A percentile compares a stretch with the other conserved stretches of the same genome.
These are phyloP conservation scores for Graphilbum ipis-grandicollis DNA, from an alignment of 2,329 filamentous ascomycete species.

Conservation along the genomic window DNA sequence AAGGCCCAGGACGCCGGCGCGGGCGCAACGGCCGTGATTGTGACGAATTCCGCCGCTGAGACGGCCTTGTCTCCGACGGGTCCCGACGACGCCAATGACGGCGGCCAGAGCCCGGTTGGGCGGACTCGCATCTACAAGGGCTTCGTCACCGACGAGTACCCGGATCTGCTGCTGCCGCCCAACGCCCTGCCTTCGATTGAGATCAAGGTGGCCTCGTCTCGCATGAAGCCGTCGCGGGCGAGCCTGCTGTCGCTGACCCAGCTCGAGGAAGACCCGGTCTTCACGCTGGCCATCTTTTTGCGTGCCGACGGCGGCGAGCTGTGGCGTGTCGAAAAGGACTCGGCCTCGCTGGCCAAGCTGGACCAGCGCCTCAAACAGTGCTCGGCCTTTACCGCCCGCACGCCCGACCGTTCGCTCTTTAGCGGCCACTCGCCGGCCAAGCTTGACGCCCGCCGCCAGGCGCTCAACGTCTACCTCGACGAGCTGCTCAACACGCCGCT, in stretches of 20 bases:
- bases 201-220: conserved; percentile 78
- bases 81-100: conserved; percentile 12
- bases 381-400: conserved; percentile 51
- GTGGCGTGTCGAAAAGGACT: conserved; percentile 91
- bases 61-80: conserved; percentile 4
- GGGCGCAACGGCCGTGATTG: conserved; percentile 9
- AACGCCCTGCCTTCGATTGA: conserved; percentile 77
- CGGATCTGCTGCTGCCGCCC: conserved; percentile 68
- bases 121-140: conserved; percentile 49
- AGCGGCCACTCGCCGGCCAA: conserved; percentile 86
- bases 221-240: conserved; percentile 80
- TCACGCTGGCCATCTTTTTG: conserved; percentile 73
- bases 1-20: too few species aligned
- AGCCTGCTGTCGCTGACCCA: conserved; percentile 68
- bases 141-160: conserved; percentile 70
- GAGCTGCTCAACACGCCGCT: conserved; percentile 68
- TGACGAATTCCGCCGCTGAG: background rate
- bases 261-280: conserved; percentile 81
- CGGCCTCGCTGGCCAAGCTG: conserved; percentile 59
- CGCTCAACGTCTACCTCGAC: conserved; percentile 74
- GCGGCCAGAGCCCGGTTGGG: conserved; percentile 21
- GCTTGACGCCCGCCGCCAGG: conserved; percentile 68
- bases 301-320: conserved; percentile 62
- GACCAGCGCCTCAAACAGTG: conserved; percentile 67
- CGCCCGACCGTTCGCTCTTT: conserved; percentile 76